Conservation (phyloP, 257 asterid genomes). For the Lithospermum erythrorhizon region DNA sequence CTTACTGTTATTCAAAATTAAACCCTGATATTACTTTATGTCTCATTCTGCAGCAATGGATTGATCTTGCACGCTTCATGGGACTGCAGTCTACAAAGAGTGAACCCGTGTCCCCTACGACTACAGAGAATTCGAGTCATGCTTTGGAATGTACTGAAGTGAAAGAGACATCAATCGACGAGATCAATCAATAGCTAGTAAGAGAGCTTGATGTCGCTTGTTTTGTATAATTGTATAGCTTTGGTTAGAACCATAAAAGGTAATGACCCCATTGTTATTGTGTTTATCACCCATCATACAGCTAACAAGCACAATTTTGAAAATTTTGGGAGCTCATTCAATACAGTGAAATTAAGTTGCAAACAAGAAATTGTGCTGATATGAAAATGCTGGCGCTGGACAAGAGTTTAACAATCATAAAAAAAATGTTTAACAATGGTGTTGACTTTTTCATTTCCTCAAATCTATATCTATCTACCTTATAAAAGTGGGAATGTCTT, state of each 20-base stretch:
- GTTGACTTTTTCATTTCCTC: too few species aligned
- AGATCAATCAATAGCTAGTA: conserved; percentile 41
- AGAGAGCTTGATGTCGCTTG: conserved; percentile 12
- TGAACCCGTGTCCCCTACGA: conserved; percentile 22
- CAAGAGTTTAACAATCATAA: too few species aligned
- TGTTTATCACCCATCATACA: too few species aligned
- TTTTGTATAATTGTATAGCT: conserved; percentile 15
- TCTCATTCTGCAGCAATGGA: conserved; percentile 82
- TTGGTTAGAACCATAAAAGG: background rate
- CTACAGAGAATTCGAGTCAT: conserved; percentile 33
- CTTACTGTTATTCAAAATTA: too few species aligned
- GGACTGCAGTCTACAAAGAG: conserved; percentile 69
- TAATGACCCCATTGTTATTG: too few species aligned
- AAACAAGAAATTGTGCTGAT: too few species aligned
- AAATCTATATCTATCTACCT: too few species aligned
- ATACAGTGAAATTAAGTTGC: background rate
- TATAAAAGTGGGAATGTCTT: too few species aligned
- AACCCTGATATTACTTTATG: background rate
- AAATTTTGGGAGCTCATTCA: too few species aligned
- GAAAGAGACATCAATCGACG: conserved; percentile 49
- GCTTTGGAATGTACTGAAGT: conserved; percentile 36
- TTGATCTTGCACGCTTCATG: conserved; percentile 78
- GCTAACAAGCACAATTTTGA: too few species aligned
- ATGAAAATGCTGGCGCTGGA: too few species aligned
- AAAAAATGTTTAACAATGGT: too few species aligned